phyloP scores from a whole-genome alignment of 352 stramenopile genomes.

The Poterioochromonas sp. region DNA sequence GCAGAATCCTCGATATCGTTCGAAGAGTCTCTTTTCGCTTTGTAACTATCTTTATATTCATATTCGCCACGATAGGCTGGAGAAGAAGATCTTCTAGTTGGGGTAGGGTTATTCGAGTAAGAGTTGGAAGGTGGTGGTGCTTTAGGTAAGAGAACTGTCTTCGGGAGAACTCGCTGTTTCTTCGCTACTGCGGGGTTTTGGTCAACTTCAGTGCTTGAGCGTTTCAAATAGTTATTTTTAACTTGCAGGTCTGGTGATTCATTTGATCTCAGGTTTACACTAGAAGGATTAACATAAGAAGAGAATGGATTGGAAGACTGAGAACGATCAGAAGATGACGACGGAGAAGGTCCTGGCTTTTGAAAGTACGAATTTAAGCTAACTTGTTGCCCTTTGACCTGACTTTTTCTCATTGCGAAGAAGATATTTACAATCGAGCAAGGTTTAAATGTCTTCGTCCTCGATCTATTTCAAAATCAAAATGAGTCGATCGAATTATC shows the following conservation, averaged over 20 bases:
- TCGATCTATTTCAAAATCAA: neutral
- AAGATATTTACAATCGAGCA: constrained; percentile 15
- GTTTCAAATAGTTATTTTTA: too few relatives aligned
- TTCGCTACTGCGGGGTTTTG: neutral
- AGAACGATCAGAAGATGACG: constrained; percentile 11
- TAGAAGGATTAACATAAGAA: too few relatives aligned
- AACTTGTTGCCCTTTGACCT: constrained; percentile 11
- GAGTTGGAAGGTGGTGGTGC: too few relatives aligned
- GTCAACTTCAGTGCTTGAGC: neutral
- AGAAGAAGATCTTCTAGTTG: too few relatives aligned
- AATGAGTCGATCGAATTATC: too few relatives aligned
- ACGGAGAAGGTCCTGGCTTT: constrained; percentile 8
- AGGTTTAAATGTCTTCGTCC: constrained; percentile 13
- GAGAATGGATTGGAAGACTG: too few relatives aligned
- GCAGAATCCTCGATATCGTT: neutral
- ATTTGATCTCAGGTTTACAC: too few relatives aligned
- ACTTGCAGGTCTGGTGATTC: too few relatives aligned
- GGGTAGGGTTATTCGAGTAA: neutral
- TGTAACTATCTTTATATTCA: too few relatives aligned
- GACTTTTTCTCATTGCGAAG: constrained; percentile 13
- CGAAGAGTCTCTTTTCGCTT: neutral
- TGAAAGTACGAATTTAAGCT: constrained; percentile 15
- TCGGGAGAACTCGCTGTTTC: neutral
- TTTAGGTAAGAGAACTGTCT: neutral
- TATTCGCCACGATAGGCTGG: too few relatives aligned